A percentile compares a stretch with the other conserved stretches of the same genome.
phyloP scores from a whole-genome alignment of 371 early-diverging fungal species.

The Thermomucor indicae-seudaticae region DNA sequence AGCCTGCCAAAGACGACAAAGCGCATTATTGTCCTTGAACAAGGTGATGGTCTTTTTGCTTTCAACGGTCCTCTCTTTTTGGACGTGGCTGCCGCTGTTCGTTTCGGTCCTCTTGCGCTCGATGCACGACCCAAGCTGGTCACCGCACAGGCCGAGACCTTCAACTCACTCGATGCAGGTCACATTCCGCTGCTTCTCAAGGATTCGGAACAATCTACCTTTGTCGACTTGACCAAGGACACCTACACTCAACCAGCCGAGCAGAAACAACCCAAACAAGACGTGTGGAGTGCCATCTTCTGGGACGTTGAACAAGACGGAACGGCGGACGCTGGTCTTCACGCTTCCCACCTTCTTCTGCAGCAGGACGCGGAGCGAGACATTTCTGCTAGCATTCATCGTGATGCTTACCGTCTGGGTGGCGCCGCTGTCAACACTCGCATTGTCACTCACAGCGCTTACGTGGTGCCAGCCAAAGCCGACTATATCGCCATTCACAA shows the following conservation, averaged over 20 bases:
- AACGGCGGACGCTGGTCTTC: conserved; percentile 50
- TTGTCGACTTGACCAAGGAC: conserved; percentile 25
- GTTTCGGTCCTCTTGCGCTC: conserved; percentile 44
- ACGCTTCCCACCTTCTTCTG: conserved; percentile 43
- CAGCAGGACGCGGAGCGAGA: conserved; percentile 21
- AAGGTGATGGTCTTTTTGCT: conserved; percentile 49
- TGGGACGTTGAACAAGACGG: conserved; percentile 62
- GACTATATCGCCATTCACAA: conserved; percentile 70
- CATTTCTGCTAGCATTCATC: conserved; percentile 34
- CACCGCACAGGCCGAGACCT: conserved; percentile 40
- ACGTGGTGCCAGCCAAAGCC: conserved; percentile 40
- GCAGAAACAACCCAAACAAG: conserved; percentile 9
- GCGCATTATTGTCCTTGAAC: conserved; percentile 55
- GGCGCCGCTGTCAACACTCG: conserved; percentile 57
- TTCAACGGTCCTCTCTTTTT: conserved; percentile 62
- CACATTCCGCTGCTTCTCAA: conserved; percentile 41
- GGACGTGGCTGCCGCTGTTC: conserved; percentile 69
- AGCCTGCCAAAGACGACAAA: conserved; percentile 60
- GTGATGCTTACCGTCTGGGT: conserved; percentile 57
- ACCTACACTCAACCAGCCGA: conserved; percentile 10
- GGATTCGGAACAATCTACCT: conserved; percentile 29
- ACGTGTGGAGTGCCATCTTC: conserved; percentile 51
- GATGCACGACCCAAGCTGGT: conserved; percentile 35
- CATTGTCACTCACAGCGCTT: conserved; percentile 33
- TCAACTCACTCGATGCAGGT: conserved; percentile 28